phyloP scores from a whole-genome alignment of 805 yeast genomes.

The Lipomyces japonicus region DNA sequence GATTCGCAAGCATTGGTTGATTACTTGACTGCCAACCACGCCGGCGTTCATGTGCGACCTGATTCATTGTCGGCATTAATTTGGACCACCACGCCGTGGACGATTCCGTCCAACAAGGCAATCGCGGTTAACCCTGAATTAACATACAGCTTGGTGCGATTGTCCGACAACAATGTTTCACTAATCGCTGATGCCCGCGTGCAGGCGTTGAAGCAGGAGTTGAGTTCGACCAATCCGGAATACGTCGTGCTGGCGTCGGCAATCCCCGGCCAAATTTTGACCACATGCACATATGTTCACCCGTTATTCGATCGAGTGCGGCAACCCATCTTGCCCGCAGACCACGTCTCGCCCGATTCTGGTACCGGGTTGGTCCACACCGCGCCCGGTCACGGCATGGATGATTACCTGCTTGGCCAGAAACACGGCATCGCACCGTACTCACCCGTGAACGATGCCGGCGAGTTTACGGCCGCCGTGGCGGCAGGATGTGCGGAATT shows the following conservation, averaged over 20 bases:
- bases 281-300: constrained; percentile 49
- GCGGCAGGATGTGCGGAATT: constrained; percentile 48
- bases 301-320: constrained; percentile 44
- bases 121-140: constrained; percentile 63
- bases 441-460: constrained; percentile 77
- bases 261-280: constrained; percentile 45
- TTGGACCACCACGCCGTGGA: constrained; percentile 99
- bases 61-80: constrained; percentile 41
- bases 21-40: background rate
- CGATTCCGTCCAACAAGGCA: constrained; percentile 82
- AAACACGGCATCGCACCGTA: constrained; percentile 53
- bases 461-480: constrained; percentile 56
- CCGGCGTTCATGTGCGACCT: constrained; percentile 15
- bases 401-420: constrained; percentile 75
- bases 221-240: constrained; percentile 3
- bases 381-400: constrained; percentile 97
- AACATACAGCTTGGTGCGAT: constrained; percentile 51
- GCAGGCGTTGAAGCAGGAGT: constrained; percentile 36
- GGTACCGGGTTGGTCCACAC: constrained; percentile 97
- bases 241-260: constrained; percentile 19
- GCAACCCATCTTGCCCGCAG: constrained; percentile 70
- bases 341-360: constrained; percentile 70
- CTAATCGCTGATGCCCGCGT: constrained; percentile 57
- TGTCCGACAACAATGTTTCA: constrained; percentile 42
- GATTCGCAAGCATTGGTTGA: constrained; percentile 30